Conservation (phyloP, 1,284 basidiomycete genomes). For the Puccinia triticina region DNA sequence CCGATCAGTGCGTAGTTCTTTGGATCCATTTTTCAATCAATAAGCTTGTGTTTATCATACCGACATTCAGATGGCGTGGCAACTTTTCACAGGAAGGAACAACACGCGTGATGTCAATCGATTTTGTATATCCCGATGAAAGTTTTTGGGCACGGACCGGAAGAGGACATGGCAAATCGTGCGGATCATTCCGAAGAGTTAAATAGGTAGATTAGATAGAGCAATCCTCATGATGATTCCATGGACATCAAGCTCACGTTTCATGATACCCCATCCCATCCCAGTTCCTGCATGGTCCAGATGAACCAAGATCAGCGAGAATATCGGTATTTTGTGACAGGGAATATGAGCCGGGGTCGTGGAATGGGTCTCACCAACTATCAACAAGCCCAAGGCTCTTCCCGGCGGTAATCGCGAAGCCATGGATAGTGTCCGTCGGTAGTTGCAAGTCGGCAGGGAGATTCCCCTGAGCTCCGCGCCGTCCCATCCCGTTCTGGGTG, state of each 20-base stretch:
- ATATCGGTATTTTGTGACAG: not conserved
- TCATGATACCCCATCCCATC: constrained; percentile 48
- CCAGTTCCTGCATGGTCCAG: constrained; percentile 30
- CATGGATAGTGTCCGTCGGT: constrained; percentile 8
- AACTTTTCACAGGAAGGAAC: not conserved
- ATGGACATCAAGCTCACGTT: not conserved
- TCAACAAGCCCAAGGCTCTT: constrained; percentile 26
- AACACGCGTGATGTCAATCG: not conserved
- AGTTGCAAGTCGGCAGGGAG: too few relatives aligned
- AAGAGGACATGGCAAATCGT: too few relatives aligned
- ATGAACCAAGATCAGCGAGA: not conserved
- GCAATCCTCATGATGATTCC: too few relatives aligned
- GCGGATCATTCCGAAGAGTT: too few relatives aligned
- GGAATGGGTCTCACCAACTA: constrained; percentile 1
- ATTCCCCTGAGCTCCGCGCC: too few relatives aligned
- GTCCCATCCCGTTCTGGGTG: too few relatives aligned
- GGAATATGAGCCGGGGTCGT: not conserved
- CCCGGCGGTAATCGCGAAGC: constrained; percentile 36
- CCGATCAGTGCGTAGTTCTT: not conserved
- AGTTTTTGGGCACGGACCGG: not conserved
- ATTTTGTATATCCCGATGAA: not conserved
- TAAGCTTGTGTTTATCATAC: not conserved
- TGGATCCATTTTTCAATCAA: not conserved
- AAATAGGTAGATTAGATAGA: too few relatives aligned
- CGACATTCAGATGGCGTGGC: constrained; percentile 44